Conservation (phyloP, 2,329 filamentous ascomycete species). For the Fusarium pseudoanthophilum region DNA sequence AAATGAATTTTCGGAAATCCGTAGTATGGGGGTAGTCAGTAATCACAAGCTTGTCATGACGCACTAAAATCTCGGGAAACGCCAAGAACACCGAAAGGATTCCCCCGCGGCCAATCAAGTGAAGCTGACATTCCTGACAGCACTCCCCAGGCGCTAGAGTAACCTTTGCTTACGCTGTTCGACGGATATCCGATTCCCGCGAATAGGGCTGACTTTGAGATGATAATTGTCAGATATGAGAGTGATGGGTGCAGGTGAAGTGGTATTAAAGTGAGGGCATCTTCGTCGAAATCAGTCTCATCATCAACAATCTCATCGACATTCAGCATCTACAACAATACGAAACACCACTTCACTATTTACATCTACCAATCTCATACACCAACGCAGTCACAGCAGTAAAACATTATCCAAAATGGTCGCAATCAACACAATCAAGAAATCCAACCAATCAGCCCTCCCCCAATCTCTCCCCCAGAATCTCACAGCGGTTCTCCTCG, state of each 20-base stretch:
- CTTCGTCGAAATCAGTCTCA: background rate
- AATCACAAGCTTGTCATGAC: background rate
- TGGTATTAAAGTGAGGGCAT: conserved; percentile 3
- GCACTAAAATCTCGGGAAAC: background rate
- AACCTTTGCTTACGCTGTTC: background rate
- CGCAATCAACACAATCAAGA: conserved; percentile 16
- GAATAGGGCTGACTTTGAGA: background rate
- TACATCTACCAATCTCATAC: too few relatives aligned
- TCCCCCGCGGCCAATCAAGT: background rate
- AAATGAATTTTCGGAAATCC: background rate
- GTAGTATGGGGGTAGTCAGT: background rate
- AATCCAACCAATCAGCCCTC: conserved; percentile 14
- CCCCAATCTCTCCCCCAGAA: background rate
- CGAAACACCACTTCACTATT: too few relatives aligned
- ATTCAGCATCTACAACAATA: too few relatives aligned
- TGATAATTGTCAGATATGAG: background rate
- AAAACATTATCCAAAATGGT: conserved; percentile 4
- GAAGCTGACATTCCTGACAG: background rate
- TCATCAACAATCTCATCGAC: background rate
- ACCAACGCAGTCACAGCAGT: background rate
- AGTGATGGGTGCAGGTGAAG: background rate
- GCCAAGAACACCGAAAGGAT: background rate
- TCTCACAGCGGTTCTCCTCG: conserved; percentile 30
- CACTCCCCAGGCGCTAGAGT: rapidly evolving
- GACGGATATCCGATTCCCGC: conserved; percentile 18